A percentile compares a stretch with the other conserved stretches of the same genome.
Evolutionary conservation across 345 rosid genomes (phyloP).

Genomic region (Salix dunnii): DNA sequence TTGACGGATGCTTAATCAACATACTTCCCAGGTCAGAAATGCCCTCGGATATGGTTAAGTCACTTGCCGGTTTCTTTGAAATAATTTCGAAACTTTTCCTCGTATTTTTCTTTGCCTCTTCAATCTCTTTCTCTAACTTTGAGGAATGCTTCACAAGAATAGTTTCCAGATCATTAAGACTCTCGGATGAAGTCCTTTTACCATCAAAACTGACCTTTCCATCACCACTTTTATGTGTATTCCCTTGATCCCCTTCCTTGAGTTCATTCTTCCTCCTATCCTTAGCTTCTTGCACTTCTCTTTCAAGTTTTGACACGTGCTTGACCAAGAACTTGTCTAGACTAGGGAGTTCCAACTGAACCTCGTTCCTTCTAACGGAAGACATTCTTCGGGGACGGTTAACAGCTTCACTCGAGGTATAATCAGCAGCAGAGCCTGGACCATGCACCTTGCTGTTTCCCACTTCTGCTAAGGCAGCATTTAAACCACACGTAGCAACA

Average conservation of each 20-base stretch:
- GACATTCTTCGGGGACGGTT: conserved; percentile 40
- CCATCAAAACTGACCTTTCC: conserved; percentile 6
- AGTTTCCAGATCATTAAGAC: conserved; percentile 51
- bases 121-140: conserved; percentile 55
- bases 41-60: conserved; percentile 26
- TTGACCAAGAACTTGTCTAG: conserved; percentile 80
- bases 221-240: conserved; percentile 11
- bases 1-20: conserved; percentile 41
- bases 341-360: conserved; percentile 57
- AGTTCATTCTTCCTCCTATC: conserved; percentile 33
- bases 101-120: conserved; percentile 48
- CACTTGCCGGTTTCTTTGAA: conserved; percentile 23
- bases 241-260: conserved; percentile 17
- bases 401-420: conserved; percentile 24
- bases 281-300: conserved; percentile 80
- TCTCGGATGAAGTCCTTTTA: conserved; percentile 11
- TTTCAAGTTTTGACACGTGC: conserved; percentile 74
- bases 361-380: conserved; percentile 35
- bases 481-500: conserved; percentile 93
- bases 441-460: conserved; percentile 39
- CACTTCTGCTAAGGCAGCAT: conserved; percentile 76
- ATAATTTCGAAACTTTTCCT: conserved; percentile 17
- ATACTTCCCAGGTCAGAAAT: conserved; percentile 49
- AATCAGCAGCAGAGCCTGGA: conserved; percentile 25
- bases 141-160: conserved; percentile 61